Evolutionary conservation across 306 rosid species (phyloP).

Genomic region (Quillaja saponaria): DNA sequence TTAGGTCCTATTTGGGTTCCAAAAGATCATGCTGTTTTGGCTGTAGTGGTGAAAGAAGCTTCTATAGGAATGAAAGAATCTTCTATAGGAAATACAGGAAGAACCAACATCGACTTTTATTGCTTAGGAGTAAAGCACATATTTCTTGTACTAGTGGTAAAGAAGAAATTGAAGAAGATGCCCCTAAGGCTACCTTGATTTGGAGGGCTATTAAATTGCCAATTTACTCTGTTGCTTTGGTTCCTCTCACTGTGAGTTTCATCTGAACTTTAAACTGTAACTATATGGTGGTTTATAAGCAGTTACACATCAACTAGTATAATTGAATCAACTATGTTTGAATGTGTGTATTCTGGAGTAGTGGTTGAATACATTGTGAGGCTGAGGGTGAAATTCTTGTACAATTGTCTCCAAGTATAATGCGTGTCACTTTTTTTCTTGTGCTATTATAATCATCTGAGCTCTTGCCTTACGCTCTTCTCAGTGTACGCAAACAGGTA

Average conservation of each 20-base stretch:
- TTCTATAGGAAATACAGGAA: slow-evolving; percentile 29
- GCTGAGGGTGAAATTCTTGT: background rate
- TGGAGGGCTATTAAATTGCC: slow-evolving; percentile 93
- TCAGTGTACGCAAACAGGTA: slow-evolving; percentile 44
- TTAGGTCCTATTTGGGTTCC: background rate
- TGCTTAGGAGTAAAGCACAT: slow-evolving; percentile 10
- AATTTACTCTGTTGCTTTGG: slow-evolving; percentile 80
- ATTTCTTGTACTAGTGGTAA: slow-evolving; percentile 28
- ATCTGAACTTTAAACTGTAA: slow-evolving; percentile 5
- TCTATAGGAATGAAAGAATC: slow-evolving; percentile 14
- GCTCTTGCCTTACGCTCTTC: slow-evolving; percentile 13
- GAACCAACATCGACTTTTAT: slow-evolving; percentile 17
- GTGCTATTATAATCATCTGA: slow-evolving; percentile 11
- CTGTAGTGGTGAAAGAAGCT: slow-evolving; percentile 5
- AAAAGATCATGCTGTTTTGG: background rate
- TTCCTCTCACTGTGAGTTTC: slow-evolving; percentile 81
- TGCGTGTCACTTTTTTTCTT: slow-evolving; percentile 3
- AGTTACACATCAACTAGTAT: no score
- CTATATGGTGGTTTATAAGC: background rate
- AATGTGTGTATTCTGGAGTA: background rate
- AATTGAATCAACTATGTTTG: no score
- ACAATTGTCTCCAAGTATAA: no score
- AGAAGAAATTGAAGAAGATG: slow-evolving; percentile 34
- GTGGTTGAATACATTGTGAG: background rate
- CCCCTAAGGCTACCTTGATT: slow-evolving; percentile 52